phyloP scores from a whole-genome alignment of 1,284 basidiomycete genomes.

The Cutaneotrichosporon cavernicola region DNA sequence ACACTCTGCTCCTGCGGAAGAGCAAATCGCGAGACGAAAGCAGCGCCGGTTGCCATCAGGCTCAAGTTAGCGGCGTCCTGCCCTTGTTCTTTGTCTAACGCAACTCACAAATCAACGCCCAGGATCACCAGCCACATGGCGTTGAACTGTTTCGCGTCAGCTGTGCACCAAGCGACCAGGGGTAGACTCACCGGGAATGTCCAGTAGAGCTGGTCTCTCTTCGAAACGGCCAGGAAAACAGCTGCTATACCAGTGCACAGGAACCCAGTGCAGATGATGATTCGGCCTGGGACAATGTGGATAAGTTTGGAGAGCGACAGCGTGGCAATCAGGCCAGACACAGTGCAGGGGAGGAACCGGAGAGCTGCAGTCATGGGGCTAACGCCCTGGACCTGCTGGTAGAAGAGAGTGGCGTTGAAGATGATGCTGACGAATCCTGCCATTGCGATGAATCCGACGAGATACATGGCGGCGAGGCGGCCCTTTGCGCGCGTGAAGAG shows the following conservation, averaged over 20 bases:
- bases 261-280: constrained; percentile 60
- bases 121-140: constrained; percentile 60
- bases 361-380: constrained; percentile 62
- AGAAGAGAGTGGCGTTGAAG: constrained; percentile 22
- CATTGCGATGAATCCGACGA: constrained; percentile 67
- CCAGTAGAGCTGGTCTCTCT: constrained; percentile 39
- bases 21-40: constrained; percentile 68
- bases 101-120: constrained; percentile 63
- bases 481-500: constrained; percentile 64
- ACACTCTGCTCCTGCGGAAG: constrained; percentile 69
- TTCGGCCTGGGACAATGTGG: constrained; percentile 16
- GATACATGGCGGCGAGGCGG: constrained; percentile 62
- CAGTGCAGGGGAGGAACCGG: constrained; percentile 69
- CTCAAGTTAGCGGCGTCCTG: constrained; percentile 1
- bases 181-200: background rate
- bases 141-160: constrained; percentile 10
- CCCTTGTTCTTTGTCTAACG: too few species aligned
- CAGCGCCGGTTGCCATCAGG: constrained; percentile 66
- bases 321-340: constrained; percentile 66
- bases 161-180: background rate
- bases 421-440: constrained; percentile 55
- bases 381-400: constrained; percentile 23
- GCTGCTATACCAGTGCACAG: constrained; percentile 60
- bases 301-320: constrained; percentile 38
- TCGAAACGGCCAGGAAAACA: constrained; percentile 70